Conservation (phyloP, 2,329 filamentous ascomycete genomes). For the Hypoxylon sp. region DNA sequence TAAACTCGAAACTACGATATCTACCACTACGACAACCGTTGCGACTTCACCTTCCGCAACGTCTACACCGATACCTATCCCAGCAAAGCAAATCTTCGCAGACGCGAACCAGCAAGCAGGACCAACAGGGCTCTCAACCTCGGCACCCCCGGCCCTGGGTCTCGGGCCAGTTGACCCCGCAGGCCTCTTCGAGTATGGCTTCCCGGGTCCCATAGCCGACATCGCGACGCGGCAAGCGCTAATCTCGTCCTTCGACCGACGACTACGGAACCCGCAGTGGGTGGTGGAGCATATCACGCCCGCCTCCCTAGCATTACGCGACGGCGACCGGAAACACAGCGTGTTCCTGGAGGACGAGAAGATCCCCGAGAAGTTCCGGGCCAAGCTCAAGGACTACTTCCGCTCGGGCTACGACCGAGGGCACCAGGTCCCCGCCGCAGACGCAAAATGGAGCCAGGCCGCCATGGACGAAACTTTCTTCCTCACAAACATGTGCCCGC, state of each 20-base stretch:
- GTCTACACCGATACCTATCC: constrained; percentile 59
- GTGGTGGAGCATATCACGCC: constrained; percentile 97
- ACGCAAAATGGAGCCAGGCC: constrained; percentile 93
- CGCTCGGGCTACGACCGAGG: constrained; percentile 95
- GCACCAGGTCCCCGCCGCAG: constrained; percentile 96
- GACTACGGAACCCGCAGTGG: constrained; percentile 92
- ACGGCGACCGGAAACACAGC: constrained; percentile 87
- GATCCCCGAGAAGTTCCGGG: constrained; percentile 89
- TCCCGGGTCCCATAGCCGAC: constrained; percentile 91
- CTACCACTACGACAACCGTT: constrained; percentile 52
- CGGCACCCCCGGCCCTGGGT: constrained; percentile 52
- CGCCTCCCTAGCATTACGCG: constrained; percentile 78
- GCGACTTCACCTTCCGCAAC: constrained; percentile 53
- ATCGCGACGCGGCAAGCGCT: constrained; percentile 81
- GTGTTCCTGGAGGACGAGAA: constrained; percentile 83
- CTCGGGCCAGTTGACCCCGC: constrained; percentile 73
- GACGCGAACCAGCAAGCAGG: constrained; percentile 48
- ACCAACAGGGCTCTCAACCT: constrained; percentile 48
- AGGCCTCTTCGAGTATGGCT: constrained; percentile 87
- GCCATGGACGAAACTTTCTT: constrained; percentile 97
- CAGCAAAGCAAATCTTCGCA: constrained; percentile 70
- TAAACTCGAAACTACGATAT: constrained; percentile 57
- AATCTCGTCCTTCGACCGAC: constrained; percentile 90
- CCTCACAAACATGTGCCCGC: constrained; percentile 96
- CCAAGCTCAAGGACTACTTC: constrained; percentile 92